Evolutionary conservation across 108 stramenopile species (phyloP).

Genomic region (Discostella pseudostelligera): DNA sequence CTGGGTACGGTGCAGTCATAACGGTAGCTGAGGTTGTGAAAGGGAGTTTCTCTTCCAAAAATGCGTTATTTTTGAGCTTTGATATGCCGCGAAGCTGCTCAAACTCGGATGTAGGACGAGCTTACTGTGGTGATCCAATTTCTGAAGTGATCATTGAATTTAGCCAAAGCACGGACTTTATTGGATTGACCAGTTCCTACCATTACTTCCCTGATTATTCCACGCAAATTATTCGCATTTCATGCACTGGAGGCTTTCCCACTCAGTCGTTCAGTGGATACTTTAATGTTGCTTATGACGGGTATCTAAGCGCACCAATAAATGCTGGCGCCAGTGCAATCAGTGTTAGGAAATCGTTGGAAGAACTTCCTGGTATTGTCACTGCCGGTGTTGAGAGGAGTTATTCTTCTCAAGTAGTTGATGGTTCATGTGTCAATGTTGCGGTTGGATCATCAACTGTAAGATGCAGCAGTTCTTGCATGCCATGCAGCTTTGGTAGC

Average conservation of each 20-base stretch:
- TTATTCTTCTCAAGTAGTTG: constrained; percentile 19
- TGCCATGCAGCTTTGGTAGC: constrained; percentile 52
- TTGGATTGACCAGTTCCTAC: constrained; percentile 13
- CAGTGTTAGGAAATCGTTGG: constrained; percentile 57
- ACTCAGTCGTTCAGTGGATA: constrained; percentile 47
- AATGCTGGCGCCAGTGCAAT: constrained; percentile 54
- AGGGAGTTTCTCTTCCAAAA: constrained; percentile 54
- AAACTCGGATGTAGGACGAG: constrained; percentile 42
- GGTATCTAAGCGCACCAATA: constrained; percentile 47
- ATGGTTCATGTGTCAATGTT: constrained; percentile 46
- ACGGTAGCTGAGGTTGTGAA: constrained; percentile 56
- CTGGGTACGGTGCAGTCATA: constrained; percentile 54
- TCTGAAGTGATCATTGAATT: constrained; percentile 33
- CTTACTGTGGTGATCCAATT: constrained; percentile 57
- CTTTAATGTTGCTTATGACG: constrained; percentile 64
- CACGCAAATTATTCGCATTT: constrained; percentile 44
- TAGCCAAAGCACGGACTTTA: constrained; percentile 28
- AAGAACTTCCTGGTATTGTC: constrained; percentile 54
- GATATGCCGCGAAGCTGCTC: constrained; percentile 59
- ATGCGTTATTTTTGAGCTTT: constrained; percentile 51
- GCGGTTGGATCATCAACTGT: constrained; percentile 33
- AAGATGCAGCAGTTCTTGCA: constrained; percentile 43
- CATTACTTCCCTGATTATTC: constrained; percentile 40
- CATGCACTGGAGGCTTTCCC: constrained; percentile 6
- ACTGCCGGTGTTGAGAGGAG: constrained; percentile 53